Percentiles rank a stretch among this genome's conserved stretches.
These are phyloP conservation scores for Erodium chrysanthum DNA, from an alignment of 441 rosid species.

Conservation along the genomic window DNA sequence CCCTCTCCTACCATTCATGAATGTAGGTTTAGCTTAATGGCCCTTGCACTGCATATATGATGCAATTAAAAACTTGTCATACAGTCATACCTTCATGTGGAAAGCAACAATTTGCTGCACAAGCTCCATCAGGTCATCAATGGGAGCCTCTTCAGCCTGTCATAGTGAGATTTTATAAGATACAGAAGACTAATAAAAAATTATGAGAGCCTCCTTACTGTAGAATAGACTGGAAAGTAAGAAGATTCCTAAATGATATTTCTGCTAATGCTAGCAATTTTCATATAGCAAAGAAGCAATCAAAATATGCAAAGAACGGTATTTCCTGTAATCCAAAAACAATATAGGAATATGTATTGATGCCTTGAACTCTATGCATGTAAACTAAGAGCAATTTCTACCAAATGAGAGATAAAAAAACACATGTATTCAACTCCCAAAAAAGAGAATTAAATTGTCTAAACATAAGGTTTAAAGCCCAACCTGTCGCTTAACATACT, in stretches of 20 bases:
- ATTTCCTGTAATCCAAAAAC: not conserved
- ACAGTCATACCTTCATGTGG: slow-evolving; percentile 69
- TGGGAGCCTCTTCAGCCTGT: slow-evolving; percentile 59
- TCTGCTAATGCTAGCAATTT: not conserved
- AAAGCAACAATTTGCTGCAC: slow-evolving; percentile 89
- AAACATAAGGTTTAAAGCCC: slow-evolving; percentile 8
- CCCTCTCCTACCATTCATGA: not conserved
- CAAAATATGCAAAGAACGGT: not conserved
- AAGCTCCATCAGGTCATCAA: slow-evolving; percentile 73
- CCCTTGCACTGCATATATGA: not conserved
- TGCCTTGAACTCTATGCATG: not conserved
- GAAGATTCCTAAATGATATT: not conserved
- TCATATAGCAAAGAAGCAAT: not conserved
- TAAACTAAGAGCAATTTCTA: not conserved
- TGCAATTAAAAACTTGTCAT: not conserved
- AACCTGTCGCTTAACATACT: slow-evolving; percentile 67
- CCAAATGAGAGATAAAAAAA: not conserved
- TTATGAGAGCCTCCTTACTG: not conserved
- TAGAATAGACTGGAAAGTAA: not conserved
- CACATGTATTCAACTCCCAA: not conserved
- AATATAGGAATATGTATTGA: not conserved
- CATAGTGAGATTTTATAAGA: not conserved
- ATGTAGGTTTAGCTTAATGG: not conserved
- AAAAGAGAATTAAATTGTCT: not conserved
- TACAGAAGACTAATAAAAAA: too few relatives aligned